A percentile compares a stretch with the other conserved stretches of the same genome.
phyloP scores from a whole-genome alignment of 495 filamentous ascomycete genomes.

The Astrocystis sublimbata region DNA sequence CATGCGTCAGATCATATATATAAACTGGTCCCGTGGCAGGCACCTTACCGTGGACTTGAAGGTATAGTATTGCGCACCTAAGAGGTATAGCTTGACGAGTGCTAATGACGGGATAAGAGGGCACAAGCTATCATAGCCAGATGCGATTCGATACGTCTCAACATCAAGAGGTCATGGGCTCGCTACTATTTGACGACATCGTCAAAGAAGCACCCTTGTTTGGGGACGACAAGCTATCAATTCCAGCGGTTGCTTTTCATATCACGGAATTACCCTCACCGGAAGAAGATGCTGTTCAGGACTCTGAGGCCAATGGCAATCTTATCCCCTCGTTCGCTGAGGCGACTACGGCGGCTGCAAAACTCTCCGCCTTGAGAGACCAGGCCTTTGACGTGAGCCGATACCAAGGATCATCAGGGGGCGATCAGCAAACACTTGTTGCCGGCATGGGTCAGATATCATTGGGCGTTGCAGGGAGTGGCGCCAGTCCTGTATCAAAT shows the following conservation, averaged over 20 bases:
- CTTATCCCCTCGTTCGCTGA: slow-evolving; percentile 32
- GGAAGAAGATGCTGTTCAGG: slow-evolving; percentile 28
- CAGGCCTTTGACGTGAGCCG: slow-evolving; percentile 26
- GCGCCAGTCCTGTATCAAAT: slow-evolving; percentile 33
- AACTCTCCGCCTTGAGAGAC: slow-evolving; percentile 39
- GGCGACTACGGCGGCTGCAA: slow-evolving; percentile 40
- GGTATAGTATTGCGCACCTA: slow-evolving; percentile 28
- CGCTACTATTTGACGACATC: slow-evolving; percentile 44
- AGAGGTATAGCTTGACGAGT: not conserved
- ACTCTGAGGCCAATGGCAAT: slow-evolving; percentile 25
- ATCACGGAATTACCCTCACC: slow-evolving; percentile 28
- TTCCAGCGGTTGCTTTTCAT: slow-evolving; percentile 37
- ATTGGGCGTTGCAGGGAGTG: slow-evolving; percentile 14
- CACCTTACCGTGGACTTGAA: slow-evolving; percentile 47
- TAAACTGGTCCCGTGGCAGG: slow-evolving; percentile 49
- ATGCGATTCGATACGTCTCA: slow-evolving; percentile 49
- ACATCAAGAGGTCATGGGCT: slow-evolving; percentile 43
- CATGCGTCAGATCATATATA: slow-evolving; percentile 51
- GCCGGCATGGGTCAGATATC: slow-evolving; percentile 10
- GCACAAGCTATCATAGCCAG: slow-evolving; percentile 43
- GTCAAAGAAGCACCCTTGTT: slow-evolving; percentile 48
- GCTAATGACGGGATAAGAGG: slow-evolving; percentile 36
- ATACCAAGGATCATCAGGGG: slow-evolving; percentile 10
- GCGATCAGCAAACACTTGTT: slow-evolving; percentile 6
- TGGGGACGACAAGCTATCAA: slow-evolving; percentile 38